Conservation (phyloP, 352 stramenopile genomes). For the Pythium apleroticum region DNA sequence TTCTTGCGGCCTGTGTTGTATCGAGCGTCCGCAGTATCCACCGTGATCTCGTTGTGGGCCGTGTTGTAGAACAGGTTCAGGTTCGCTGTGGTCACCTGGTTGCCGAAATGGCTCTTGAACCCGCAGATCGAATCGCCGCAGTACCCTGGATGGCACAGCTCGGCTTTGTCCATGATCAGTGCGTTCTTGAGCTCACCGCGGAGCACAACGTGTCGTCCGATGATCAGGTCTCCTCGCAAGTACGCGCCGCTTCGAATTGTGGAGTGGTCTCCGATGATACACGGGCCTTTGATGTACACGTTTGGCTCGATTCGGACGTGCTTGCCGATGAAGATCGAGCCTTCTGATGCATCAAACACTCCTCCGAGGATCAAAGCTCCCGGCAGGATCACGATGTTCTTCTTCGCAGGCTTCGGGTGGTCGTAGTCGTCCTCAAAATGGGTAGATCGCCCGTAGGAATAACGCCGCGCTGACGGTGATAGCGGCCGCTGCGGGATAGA, state of each 20-base stretch:
- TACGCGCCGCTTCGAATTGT: slow-evolving; percentile 67
- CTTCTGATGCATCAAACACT: slow-evolving; percentile 66
- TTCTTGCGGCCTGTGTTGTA: slow-evolving; percentile 74
- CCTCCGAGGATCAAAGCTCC: slow-evolving; percentile 53
- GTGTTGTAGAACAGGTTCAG: slow-evolving; percentile 49
- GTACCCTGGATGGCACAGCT: slow-evolving; percentile 76
- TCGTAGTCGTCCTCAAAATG: slow-evolving; percentile 5
- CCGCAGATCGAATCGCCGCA: slow-evolving; percentile 74
- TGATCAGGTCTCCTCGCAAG: slow-evolving; percentile 65
- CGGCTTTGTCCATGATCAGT: slow-evolving; percentile 67
- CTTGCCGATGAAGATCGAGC: slow-evolving; percentile 63
- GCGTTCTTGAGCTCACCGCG: slow-evolving; percentile 72
- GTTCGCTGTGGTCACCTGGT: slow-evolving; percentile 82
- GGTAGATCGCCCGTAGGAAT: not conserved
- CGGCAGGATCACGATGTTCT: slow-evolving; percentile 44
- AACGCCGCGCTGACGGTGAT: not conserved
- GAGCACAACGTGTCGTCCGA: slow-evolving; percentile 57
- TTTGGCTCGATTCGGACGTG: slow-evolving; percentile 65
- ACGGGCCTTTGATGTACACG: slow-evolving; percentile 70
- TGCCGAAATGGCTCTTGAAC: slow-evolving; percentile 80
- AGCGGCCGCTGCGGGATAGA: not conserved
- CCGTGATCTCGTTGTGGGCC: slow-evolving; percentile 14
- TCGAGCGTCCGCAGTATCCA: slow-evolving; percentile 33
- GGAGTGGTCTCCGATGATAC: slow-evolving; percentile 65
- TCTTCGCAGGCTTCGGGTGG: slow-evolving; percentile 31